These are phyloP conservation scores for Hypholoma sublateritium DNA, from an alignment of 768 basidiomycete species.

Conservation along the genomic window DNA sequence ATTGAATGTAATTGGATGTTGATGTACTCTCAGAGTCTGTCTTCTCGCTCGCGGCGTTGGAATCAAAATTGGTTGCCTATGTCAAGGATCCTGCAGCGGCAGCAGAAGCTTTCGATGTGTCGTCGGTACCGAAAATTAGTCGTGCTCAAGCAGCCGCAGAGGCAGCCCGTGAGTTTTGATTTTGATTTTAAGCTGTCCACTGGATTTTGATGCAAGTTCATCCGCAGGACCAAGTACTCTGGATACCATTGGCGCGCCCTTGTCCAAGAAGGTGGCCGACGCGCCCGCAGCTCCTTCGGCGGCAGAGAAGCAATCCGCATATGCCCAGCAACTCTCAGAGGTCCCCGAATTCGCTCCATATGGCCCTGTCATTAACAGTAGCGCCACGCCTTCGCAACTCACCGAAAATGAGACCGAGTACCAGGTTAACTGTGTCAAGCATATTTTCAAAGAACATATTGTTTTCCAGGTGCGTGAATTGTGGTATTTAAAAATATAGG, in stretches of 20 bases:
- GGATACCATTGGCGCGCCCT: constrained; percentile 79
- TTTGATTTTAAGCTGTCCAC: background rate
- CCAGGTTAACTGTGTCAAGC: constrained; percentile 94
- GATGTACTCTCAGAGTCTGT: constrained; percentile 72
- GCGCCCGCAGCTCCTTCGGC: constrained; percentile 77
- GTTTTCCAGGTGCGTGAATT: constrained; percentile 82
- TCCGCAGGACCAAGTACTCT: constrained; percentile 77
- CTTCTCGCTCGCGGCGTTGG: constrained; percentile 86
- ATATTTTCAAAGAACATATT: constrained; percentile 91
- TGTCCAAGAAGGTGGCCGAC: constrained; percentile 53
- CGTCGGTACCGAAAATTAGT: constrained; percentile 91
- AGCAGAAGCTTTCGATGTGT: constrained; percentile 77
- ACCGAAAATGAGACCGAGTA: constrained; percentile 99
- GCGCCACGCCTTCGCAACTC: constrained; percentile 71
- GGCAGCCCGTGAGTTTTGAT: constrained; percentile 66
- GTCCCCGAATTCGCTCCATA: constrained; percentile 86
- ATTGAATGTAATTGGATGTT: constrained; percentile 1
- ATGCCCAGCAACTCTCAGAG: constrained; percentile 80
- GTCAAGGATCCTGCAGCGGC: constrained; percentile 79
- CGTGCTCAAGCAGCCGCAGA: constrained; percentile 90
- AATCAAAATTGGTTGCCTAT: constrained; percentile 91
- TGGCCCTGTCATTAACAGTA: constrained; percentile 88
- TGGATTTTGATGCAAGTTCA: constrained; percentile 5
- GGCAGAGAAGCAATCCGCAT: constrained; percentile 86
- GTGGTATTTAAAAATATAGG: background rate